Base-by-base conservation (phyloP, 116 monocot genomes). In the Cymodocea nodosa region DNA sequence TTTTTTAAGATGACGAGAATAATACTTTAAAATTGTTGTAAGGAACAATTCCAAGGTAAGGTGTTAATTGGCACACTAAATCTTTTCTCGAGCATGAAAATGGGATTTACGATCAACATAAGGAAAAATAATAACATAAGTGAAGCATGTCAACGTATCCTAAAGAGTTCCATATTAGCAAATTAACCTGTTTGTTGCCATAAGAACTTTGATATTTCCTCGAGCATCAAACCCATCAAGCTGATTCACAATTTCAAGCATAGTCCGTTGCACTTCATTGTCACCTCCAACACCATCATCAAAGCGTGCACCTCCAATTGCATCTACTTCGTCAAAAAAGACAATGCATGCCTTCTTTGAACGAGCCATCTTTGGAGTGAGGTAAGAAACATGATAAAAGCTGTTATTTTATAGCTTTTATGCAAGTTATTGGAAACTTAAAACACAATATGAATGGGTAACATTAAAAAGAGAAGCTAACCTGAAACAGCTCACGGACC, bases 261-360 rank as follows among this genome's bases (percentile, higher is more conserved):
- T 94, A 2, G 94, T 94, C 3, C 94, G 79, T 70, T 94, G 94
- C 22, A 95, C 94, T 80, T 95, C 94, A 68, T 90, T 95, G 71
- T 95, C 94, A 22, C 94, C 94, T 30, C 90, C 90, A 66, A 90
- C 94, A 7, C 94, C 94, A 74, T 95, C 94, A 83, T 95, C 94
- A 75, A 95, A 95, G 36, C 90, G 84, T 57, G 94, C 94, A 58
- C 94, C 94, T 58, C 94, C 94, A 72, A 95, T 90, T 0, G 94
- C 94, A 81, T 94, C 94, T 48, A 90, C 77, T 73, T 86, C 90
- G 83, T 85, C 90, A 73, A 89, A 93, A 67, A 93, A 60, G 15
- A 60, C 60, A 60, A 60, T 60, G 60, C 60, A 34, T 44, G 8
- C 89, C 67, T 94, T 94, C 50, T 94, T 94, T 17, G 94, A 86